Base-by-base conservation (phyloP, 495 filamentous ascomycete species). In the Penicillium angulare region DNA sequence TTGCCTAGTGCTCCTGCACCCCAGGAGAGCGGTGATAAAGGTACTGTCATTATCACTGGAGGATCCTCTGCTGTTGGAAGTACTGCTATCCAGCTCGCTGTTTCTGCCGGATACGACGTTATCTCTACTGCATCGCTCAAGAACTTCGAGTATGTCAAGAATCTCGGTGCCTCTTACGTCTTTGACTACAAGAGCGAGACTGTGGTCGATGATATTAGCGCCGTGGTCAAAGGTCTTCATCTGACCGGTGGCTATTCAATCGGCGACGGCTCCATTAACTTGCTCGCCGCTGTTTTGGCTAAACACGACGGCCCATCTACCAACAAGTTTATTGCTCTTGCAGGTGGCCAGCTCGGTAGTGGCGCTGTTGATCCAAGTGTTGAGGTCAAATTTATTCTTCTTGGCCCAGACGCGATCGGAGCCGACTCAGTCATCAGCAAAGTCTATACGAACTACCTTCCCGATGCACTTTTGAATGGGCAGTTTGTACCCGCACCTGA, bases 21-120 rank as follows among this genome's bases (percentile, higher is more conserved):
- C 15, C 56, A 63, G 20, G 51, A 47, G 20, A 15, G 33, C 18
- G 60, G 59, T 0, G 57, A 63, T 1, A 68, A 52, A 1, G 71
- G 64, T 7, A 66, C 61, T 1, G 35, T 87, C 0, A 59, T 57
- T 2, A 39, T 57, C 8, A 53, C 42, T 36, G 83, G 83, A 23
- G 85, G 82, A 26, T 72, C 78, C 4, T 72, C 73, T 2, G 79
- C 77, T 24, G 79, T 87, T 5, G 85, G 85, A 8, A 67, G 72
- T 59, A 77, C 76, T 46, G 80, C 79, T 0, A 83, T 86, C 47
- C 86, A 88, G 58, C 75, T 86, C 17, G 81, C 79, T 4, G 64
- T 66, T 1, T 76, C 79, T 0, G 72, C 84, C 0, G 85, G 85
- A 2, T 77, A 78, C 21, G 74, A 79, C 10, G 84, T 87, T 2